Evolutionary conservation across 352 stramenopile species (phyloP), one percentile per base, ranked within the genome.

Genomic region (Pythium sukuiense): DNA sequence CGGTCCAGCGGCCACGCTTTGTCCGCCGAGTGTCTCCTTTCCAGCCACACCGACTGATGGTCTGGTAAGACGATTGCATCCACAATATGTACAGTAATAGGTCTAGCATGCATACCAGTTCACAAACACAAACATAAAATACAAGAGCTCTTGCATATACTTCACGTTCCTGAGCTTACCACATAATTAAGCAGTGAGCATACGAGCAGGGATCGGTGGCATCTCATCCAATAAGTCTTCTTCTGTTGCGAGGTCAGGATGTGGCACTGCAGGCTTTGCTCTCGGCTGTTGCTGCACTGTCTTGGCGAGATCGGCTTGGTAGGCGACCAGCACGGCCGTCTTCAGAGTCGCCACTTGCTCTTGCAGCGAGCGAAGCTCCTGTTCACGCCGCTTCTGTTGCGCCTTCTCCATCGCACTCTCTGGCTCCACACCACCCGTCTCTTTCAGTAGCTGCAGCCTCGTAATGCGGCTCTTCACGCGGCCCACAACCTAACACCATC

Each of bases 1-100:
- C 65, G 20, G 60, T 76, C 55, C 79, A 69, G 24, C 61, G 56
- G 9, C 76, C 74, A 11, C 37, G 69, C 13, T 58, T 73, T 18
- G 55, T 77, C 59, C 76, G 67, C 11, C 79, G 70, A 7, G 35
- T 71, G 26, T 81, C 70, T 16, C 55, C 77, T 16, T 81, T 82
- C 46, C 64, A 77, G 59, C 24, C 49, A 13, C 48, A 62, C 2
- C n/a, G 63, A 41, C 56, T 65, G 3, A 26, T 39, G 14, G 67
- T 67, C 37, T 73, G 67, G 67, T 73, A 69, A 62, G 33, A 30
- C 37, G 13, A 11, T 8, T 30, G 41, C 29, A 18, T 30, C 11
- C 8, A 39, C n/a, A 39, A 61, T 39, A 12, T 61, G 39, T 48
- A 61, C 20, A 39, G 12, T 61, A 48, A 16, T 26, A 46, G 37